Percentiles rank a stretch among this genome's conserved stretches.
These are phyloP conservation scores for Scenedesmus sp. DNA, from an alignment of 163 green algal species.

Conservation along the genomic window DNA sequence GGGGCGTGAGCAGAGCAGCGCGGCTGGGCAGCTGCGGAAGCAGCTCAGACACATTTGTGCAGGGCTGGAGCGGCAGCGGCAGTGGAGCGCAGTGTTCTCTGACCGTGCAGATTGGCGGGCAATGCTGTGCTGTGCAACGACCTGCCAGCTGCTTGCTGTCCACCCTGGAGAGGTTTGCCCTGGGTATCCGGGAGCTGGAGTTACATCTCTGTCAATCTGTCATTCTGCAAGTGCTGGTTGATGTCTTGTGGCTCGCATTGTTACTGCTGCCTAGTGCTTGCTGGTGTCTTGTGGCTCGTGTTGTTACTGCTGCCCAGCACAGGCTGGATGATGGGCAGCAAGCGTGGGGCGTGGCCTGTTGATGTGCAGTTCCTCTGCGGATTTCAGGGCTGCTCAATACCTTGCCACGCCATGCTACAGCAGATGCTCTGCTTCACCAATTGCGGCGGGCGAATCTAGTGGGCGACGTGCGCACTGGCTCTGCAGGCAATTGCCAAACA, in stretches of 20 bases:
- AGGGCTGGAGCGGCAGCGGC: not conserved
- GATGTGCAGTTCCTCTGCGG: too few relatives aligned
- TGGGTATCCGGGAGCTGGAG: not conserved
- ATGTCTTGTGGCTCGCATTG: not conserved
- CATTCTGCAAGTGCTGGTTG: not conserved
- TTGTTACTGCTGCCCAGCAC: too few relatives aligned
- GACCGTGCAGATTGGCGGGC: not conserved
- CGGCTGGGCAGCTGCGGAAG: not conserved
- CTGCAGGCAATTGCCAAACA: not conserved
- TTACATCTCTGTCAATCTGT: not conserved
- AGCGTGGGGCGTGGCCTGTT: too few relatives aligned
- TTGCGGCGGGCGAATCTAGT: too few relatives aligned
- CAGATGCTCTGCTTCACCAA: too few relatives aligned
- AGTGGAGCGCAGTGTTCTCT: not conserved
- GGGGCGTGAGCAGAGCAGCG: not conserved
- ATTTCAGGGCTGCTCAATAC: too few relatives aligned
- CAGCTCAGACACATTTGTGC: not conserved
- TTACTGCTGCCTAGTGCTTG: not conserved
- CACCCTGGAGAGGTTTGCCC: too few relatives aligned
- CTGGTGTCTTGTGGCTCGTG: not conserved
- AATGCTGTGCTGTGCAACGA: too few relatives aligned
- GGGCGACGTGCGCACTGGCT: too few relatives aligned
- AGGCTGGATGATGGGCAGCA: too few relatives aligned
- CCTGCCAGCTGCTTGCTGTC: too few relatives aligned
- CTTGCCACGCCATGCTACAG: not conserved